Conservation (phyloP, 345 rosid genomes). For the Salix exigua region DNA sequence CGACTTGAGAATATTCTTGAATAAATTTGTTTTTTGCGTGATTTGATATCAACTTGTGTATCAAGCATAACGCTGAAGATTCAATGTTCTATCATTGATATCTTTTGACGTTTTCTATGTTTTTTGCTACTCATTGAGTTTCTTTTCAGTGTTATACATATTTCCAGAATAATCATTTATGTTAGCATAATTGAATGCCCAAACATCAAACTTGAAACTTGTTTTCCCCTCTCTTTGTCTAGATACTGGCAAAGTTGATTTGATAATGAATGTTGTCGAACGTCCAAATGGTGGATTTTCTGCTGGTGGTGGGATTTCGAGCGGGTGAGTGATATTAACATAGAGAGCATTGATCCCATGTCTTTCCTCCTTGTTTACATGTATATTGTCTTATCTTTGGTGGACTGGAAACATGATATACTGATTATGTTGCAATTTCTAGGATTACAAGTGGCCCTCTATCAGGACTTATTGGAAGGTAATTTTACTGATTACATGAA, state of each 20-base stretch:
- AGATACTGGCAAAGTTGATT: conserved; percentile 88
- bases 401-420: background rate
- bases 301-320: conserved; percentile 94
- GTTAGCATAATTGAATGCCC: background rate
- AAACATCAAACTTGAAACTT: conserved; percentile 1
- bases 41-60: background rate
- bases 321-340: conserved; percentile 55
- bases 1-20: background rate
- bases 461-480: conserved; percentile 92
- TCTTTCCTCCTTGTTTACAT: background rate
- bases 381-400: background rate
- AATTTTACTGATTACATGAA: conserved; percentile 9
- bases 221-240: conserved; percentile 3
- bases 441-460: conserved; percentile 96
- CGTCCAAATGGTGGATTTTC: conserved; percentile 95
- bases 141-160: background rate
- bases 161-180: background rate
- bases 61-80: background rate
- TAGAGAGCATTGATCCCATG: conserved; percentile 3
- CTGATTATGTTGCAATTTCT: conserved; percentile 22
- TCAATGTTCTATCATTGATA: background rate
- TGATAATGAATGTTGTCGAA: conserved; percentile 90
- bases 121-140: background rate
- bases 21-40: background rate
- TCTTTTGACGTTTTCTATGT: background rate